Evolutionary conservation across 345 rosid genomes (phyloP), one percentile per base, ranked within the genome.

Genomic region (Heritiera fomes): DNA sequence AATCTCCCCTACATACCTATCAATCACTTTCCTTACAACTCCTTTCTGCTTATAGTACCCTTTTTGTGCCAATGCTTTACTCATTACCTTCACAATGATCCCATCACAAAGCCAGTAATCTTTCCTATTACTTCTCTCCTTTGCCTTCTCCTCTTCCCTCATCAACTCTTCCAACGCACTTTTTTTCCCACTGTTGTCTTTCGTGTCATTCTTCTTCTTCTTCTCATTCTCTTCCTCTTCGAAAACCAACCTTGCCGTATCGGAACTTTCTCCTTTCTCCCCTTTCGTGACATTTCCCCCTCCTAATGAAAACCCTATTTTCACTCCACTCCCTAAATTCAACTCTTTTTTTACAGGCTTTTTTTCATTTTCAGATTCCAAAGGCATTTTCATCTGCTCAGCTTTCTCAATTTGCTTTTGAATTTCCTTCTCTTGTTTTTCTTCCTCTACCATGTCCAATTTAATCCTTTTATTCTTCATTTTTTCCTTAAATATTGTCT

Each of bases 1-100:
- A 15, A 92, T 86, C 83, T 96, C 98, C 20, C 97, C 98, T 6
- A 90, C 95, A 64, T 94, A 96, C 69, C 83, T 88, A 60, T 96
- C 99, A 41, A 92, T 89, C 75, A 94, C 99, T 84, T 87, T 90
- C 82, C 82, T 92, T 80, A 96, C 92, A 7, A 91, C 86, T 8
- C 97, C 98, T 56, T 96, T 96, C 77, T 90, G 95, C 87, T 92
- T 96, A 81, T 96, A 94, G 52, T 96, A 94, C 38, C 98, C 98
- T 84, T 89, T 94, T 13, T 87, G 90, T 0, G 89, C 93, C 87
- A 96, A 83, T 2, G 89, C 87, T 52, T 91, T 94, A 80, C 94
- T 90, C 97, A 96, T 91, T 41, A 96, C 97, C 89, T 96, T 96
- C 59, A 96, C 98, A 55, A 94, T 62, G 0, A 94, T 89, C 40